Base-by-base conservation (phyloP, 2,329 filamentous ascomycete genomes). In the Aspergillus proliferans region DNA sequence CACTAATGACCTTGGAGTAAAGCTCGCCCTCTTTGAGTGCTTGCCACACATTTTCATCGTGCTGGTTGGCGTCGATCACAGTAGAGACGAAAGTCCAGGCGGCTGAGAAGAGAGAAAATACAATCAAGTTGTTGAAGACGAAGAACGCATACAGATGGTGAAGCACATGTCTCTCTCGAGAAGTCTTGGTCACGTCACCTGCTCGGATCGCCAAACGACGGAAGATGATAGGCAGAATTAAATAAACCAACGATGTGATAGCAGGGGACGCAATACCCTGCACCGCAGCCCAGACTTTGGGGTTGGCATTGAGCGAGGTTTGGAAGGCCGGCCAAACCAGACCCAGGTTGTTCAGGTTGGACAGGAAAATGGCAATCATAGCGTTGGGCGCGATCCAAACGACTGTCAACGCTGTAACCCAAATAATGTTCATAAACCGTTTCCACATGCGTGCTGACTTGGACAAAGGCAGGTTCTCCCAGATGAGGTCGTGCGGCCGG, bases 91-190 rank as follows among this genome's bases (percentile, higher is more conserved):
- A 90, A 1, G 76, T 75, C 83, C 88, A 96, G 14, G 90, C 71
- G 1, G 88, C 84, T 41, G 87, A 88, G 69, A 97, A 97, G 12
- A 95, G 76, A 9, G 91, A 96, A 70, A 97, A 97, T 50, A 97
- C 84, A 57, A 98, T 76, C 48, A 98, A 71, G 64, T 97, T 97
- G 79, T 98, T 98, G 77, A 98, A 90, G 46, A 96, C 82, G 70
- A 98, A 98, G 74, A 98, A 98, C 15, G 87, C 81, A 71, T 94
- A 98, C 2, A 98, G 79, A 69, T 95, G 94, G 54, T 83, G 84
- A 51, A 93, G 79, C 46, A 98, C 93, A 67, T 97, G 92, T 26
- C 89, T 81, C 67, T 98, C 93, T 47, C 93, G 83, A 22, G 88
- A 88, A 0, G 88, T 95, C 72, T 97, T 98, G 43, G 89, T 95